These are phyloP conservation scores for Paraurostyla sp. DNA, from an alignment of 73 alveolate species.

Conservation along the genomic window DNA sequence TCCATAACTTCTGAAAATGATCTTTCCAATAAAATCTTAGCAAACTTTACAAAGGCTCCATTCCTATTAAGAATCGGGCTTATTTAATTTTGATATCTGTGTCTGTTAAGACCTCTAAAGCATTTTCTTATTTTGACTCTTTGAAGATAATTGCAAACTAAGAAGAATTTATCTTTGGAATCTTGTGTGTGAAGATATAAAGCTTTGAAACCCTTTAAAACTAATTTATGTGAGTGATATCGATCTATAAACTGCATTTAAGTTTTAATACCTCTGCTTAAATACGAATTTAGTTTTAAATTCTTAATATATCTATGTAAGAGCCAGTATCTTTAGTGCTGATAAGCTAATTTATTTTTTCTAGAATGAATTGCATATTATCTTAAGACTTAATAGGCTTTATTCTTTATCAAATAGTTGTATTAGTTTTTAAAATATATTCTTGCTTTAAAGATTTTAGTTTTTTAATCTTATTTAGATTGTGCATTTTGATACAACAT, in stretches of 20 bases:
- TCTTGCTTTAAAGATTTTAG: slow-evolving; percentile 14
- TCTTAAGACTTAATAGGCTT: slow-evolving; percentile 11
- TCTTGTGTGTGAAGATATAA: not conserved
- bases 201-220: not conserved
- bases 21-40: not conserved
- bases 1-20: slow-evolving; percentile 33
- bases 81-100: not conserved
- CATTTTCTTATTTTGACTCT: slow-evolving; percentile 22
- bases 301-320: not conserved
- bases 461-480: not conserved
- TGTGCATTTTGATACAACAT: not conserved
- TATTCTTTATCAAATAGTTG: not conserved
- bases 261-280: slow-evolving; percentile 28
- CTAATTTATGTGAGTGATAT: not conserved
- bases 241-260: not conserved
- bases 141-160: not conserved
- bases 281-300: not conserved
- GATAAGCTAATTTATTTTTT: slow-evolving; percentile 20
- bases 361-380: slow-evolving; percentile 17
- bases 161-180: not conserved
- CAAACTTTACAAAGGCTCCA: slow-evolving; percentile 14
- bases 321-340: not conserved
- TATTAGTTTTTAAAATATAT: not conserved
- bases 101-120: slow-evolving; percentile 17
- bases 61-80: not conserved